Base-by-base conservation (phyloP, 176 grass and related monocot species). In the Bothriochloa decipiens region DNA sequence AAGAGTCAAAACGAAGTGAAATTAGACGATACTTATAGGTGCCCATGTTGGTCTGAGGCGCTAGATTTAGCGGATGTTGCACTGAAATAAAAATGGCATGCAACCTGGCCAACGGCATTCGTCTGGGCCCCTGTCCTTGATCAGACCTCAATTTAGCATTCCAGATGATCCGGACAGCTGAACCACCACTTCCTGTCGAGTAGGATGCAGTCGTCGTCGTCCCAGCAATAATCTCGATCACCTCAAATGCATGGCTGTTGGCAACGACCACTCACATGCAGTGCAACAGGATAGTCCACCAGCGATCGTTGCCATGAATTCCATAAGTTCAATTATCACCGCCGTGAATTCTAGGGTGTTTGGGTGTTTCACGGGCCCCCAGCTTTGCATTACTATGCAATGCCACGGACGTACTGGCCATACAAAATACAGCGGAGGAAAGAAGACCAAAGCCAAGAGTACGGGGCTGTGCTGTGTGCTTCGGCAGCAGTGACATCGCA, bases 401-500 rank as follows among this genome's bases (percentile, higher is more conserved):
- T 47, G 73, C 22, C 66, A 77, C 72, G 79, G 37, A 52, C 47
- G 47, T 4, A 15, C 15, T 4, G 46, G 1, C 15, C 14, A 35
- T 4, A 35, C 33, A 35, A 35, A 35, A 35, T 35, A 35, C 4
- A 35, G 4, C 33, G 33, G 4, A 35, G 33, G 3, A 35, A 35
- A 35, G 33, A 35, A 35, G 4, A n/a, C n/a, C n/a, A n/a, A n/a
- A n/a, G n/a, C n/a, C n/a, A n/a, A n/a, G n/a, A n/a, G n/a, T n/a
- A n/a, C n/a, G n/a, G n/a, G n/a, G n/a, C n/a, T n/a, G n/a, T n/a
- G n/a, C n/a, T n/a, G n/a, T n/a, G n/a, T n/a, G n/a, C n/a, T n/a
- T n/a, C n/a, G n/a, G n/a, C 76, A 37, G 64, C 39, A 8, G 68
- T 45, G 72, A 65, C 78, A n/a, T 86, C 83, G 63, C 76, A 70